Evolutionary conservation across 176 grass and related monocot species (phyloP).

Genomic region (Carex parvula): DNA sequence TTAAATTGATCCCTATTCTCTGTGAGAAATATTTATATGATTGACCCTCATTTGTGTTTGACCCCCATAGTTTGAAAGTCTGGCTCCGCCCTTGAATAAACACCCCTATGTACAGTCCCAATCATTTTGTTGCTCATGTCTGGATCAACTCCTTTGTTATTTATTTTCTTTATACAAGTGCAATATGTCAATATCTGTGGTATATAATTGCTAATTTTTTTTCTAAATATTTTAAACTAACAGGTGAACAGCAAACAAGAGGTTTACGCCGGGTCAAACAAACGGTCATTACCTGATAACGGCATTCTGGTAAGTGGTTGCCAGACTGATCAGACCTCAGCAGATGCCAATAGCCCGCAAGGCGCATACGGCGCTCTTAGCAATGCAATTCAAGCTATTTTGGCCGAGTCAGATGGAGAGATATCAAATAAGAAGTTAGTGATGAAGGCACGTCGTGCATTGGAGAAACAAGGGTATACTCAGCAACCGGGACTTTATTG

Average conservation of each 20-base stretch:
- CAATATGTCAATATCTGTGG: neutral
- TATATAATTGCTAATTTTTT: neutral
- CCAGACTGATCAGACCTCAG: constrained; percentile 89
- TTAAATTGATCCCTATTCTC: no score
- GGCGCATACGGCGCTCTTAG: constrained; percentile 77
- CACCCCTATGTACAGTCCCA: neutral
- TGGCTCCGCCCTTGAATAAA: no score
- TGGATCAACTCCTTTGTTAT: neutral
- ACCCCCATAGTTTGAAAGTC: no score
- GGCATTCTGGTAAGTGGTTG: constrained; percentile 86
- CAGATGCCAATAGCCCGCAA: constrained; percentile 59
- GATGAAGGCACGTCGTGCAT: constrained; percentile 48
- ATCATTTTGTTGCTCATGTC: neutral
- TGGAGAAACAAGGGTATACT: constrained; percentile 70
- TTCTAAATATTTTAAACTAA: constrained; percentile 21
- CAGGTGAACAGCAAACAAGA: constrained; percentile 58
- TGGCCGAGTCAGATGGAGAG: constrained; percentile 35
- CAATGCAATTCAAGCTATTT: constrained; percentile 82
- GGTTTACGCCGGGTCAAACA: constrained; percentile 52
- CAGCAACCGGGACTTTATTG: constrained; percentile 94
- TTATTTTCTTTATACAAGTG: neutral
- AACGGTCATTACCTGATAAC: constrained; percentile 43
- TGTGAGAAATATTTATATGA: no score
- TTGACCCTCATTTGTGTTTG: no score
- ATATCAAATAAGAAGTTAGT: constrained; percentile 72